Evolutionary conservation across 495 filamentous ascomycete species (phyloP).

Genomic region (Daldinia caldariorum): DNA sequence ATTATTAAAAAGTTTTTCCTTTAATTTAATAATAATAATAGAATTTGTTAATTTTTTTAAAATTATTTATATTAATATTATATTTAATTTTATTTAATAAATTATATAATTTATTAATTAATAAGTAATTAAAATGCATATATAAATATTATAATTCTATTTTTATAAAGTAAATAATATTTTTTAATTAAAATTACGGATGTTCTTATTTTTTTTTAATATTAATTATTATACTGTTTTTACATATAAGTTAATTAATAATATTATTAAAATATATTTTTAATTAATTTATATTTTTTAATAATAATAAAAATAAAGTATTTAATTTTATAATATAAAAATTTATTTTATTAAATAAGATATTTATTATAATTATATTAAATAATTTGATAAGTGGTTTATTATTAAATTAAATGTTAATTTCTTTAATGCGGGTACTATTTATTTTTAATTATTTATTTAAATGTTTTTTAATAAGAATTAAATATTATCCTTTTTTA

Average conservation of each 20-base stretch:
- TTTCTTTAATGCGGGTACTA: not conserved
- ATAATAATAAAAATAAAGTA: no score
- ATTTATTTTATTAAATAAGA: not conserved
- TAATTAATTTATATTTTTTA: no score
- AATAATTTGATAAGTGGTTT: not conserved
- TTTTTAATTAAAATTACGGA: no score
- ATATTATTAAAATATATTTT: no score
- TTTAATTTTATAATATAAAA: no score
- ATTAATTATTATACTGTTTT: no score
- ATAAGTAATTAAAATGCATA: not conserved
- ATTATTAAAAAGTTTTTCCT: no score
- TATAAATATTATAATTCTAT: not conserved
- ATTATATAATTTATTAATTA: not conserved
- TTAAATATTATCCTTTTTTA: no score
- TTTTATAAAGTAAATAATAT: no score
- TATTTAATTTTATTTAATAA: not conserved
- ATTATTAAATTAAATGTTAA: not conserved
- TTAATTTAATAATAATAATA: not conserved
- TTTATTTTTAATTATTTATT: not conserved
- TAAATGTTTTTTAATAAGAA: no score
- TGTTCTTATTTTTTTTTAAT: no score
- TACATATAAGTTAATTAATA: no score
- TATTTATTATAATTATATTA: not conserved
- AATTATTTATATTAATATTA: conserved; percentile 4
- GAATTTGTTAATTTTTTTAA: not conserved